A percentile compares a stretch with the other conserved stretches of the same genome.
Conservation (phyloP, 139 green algal species). For the Astrephomene gubernaculifera region DNA sequence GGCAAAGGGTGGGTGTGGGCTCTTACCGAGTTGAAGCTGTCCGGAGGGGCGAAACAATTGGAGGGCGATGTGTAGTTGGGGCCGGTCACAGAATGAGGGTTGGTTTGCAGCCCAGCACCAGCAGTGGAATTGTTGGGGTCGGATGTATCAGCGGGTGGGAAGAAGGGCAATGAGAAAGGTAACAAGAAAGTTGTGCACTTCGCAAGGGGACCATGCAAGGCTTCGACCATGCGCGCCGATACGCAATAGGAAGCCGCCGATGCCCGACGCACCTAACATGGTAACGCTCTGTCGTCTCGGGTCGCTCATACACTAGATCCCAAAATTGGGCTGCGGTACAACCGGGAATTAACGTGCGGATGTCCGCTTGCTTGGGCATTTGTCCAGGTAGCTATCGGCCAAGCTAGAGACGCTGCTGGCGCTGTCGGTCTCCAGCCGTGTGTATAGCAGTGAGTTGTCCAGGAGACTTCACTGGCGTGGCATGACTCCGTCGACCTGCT, state of each 20-base stretch:
- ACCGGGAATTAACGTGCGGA: neutral
- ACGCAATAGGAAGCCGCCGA: neutral
- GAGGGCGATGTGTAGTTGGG: neutral
- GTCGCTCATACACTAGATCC: conserved; percentile 17
- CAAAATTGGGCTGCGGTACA: conserved; percentile 3
- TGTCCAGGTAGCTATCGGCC: neutral
- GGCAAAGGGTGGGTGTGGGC: too few species aligned
- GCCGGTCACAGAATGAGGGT: neutral
- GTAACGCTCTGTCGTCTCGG: conserved; percentile 14
- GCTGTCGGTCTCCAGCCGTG: too few species aligned
- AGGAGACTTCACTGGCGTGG: too few species aligned
- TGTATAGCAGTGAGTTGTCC: too few species aligned
- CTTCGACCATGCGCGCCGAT: neutral
- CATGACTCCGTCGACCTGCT: too few species aligned
- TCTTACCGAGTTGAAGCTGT: conserved; percentile 27
- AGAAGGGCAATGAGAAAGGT: neutral
- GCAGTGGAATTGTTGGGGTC: neutral
- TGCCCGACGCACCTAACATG: neutral
- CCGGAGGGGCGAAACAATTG: too few species aligned
- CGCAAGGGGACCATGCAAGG: neutral
- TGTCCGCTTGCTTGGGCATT: conserved; percentile 35
- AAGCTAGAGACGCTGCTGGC: too few species aligned
- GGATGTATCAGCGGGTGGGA: neutral
- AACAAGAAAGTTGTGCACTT: too few species aligned
- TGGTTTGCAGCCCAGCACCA: too few species aligned